Percentiles rank a stretch among this genome's conserved stretches.
phyloP scores from a whole-genome alignment of 768 basidiomycete genomes.

The Polyporus arcularius region DNA sequence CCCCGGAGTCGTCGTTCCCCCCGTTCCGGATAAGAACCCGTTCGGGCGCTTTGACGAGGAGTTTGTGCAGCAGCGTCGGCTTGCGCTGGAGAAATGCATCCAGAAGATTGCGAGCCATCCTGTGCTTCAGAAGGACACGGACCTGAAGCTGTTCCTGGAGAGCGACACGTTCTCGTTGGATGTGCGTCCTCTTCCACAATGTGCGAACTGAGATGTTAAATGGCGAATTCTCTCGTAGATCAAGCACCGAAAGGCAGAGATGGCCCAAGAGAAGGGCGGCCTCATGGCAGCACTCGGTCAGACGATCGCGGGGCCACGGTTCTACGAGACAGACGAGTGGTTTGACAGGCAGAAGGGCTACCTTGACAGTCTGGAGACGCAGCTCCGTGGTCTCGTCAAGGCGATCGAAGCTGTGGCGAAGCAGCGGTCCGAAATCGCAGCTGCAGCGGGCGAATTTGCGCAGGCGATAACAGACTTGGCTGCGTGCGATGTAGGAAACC shows the following conservation, averaged over 20 bases:
- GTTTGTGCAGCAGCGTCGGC: constrained; percentile 85
- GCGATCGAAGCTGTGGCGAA: constrained; percentile 86
- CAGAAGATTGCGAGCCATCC: constrained; percentile 94
- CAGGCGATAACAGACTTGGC: constrained; percentile 70
- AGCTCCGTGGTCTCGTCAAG: constrained; percentile 83
- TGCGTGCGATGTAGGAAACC: constrained; percentile 71
- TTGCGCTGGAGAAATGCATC: constrained; percentile 86
- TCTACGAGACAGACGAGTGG: constrained; percentile 94
- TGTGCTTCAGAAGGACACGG: constrained; percentile 82
- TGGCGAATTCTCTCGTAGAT: constrained; percentile 50
- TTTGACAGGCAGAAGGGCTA: constrained; percentile 86
- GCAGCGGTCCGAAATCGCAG: constrained; percentile 77
- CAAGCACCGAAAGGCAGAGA: constrained; percentile 82
- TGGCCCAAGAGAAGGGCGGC: constrained; percentile 77
- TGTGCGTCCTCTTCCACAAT: constrained; percentile 46
- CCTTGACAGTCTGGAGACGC: constrained; percentile 87
- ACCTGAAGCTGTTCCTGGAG: constrained; percentile 89
- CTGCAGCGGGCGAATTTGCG: constrained; percentile 77
- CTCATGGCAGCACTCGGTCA: constrained; percentile 84
- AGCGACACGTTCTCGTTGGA: constrained; percentile 90
- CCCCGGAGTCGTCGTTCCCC: constrained; percentile 96
- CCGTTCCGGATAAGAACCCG: constrained; percentile 92
- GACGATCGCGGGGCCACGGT: constrained; percentile 74
- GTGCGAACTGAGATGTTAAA: not conserved
- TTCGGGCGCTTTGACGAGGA: constrained; percentile 92